These are phyloP conservation scores for Rhynchosporium agropyri DNA, from an alignment of 2,329 filamentous ascomycete genomes.

Conservation along the genomic window DNA sequence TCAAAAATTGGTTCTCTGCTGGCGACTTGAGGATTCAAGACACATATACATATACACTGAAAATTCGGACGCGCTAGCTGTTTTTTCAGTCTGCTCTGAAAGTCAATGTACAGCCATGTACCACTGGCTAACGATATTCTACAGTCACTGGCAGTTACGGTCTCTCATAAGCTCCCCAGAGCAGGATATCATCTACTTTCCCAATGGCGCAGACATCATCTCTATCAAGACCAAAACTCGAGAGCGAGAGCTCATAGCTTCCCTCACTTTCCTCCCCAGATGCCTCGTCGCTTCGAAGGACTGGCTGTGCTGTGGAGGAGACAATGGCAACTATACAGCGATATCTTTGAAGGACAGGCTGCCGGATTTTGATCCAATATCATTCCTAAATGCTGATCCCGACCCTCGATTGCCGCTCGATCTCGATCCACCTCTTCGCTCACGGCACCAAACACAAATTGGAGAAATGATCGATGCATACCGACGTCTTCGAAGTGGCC, in stretches of 20 bases:
- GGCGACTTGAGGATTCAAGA: not conserved
- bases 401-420: conserved; percentile 60
- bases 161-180: conserved; percentile 85
- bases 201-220: conserved; percentile 72
- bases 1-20: not conserved
- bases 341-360: conserved; percentile 36
- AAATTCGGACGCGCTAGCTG: no score
- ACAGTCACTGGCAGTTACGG: conserved; percentile 83
- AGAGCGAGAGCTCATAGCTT: conserved; percentile 73
- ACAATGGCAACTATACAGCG: conserved; percentile 76
- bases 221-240: conserved; percentile 68
- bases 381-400: conserved; percentile 47
- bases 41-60: not conserved
- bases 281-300: conserved; percentile 85
- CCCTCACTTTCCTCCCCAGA: conserved; percentile 73
- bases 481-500: conserved; percentile 28
- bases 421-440: conserved; percentile 42
- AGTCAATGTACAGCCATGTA: no score
- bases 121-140: not conserved
- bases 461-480: conserved; percentile 22
- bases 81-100: no score
- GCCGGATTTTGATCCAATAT: conserved; percentile 12
- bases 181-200: conserved; percentile 81
- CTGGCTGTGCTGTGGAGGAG: conserved; percentile 89
- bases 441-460: conserved; percentile 6